Conservation (phyloP, 305 asterid species). For the Andrographis paniculata region DNA sequence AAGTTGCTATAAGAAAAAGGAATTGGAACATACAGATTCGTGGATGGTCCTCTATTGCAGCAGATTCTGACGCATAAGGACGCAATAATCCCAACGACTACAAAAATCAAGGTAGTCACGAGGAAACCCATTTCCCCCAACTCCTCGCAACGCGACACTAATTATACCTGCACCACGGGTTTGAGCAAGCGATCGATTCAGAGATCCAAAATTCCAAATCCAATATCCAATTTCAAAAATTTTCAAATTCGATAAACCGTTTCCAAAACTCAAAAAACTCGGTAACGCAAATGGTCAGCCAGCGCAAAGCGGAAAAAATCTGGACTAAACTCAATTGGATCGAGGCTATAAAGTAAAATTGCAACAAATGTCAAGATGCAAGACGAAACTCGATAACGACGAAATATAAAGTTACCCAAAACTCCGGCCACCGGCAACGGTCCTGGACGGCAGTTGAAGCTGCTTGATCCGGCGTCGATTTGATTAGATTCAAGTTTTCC, state of each 20-base stretch:
- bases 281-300: neutral
- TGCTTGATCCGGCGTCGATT: slow-evolving; percentile 26
- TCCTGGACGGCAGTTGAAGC: slow-evolving; percentile 15
- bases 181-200: slow-evolving; percentile 2
- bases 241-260: slow-evolving; percentile 2
- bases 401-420: slow-evolving; percentile 10
- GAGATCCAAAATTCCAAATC: slow-evolving; percentile 19
- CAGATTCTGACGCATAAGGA: slow-evolving; percentile 65
- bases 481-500: slow-evolving; percentile 21
- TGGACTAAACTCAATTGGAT: slow-evolving; percentile 4
- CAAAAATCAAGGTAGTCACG: slow-evolving; percentile 63
- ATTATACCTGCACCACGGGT: slow-evolving; percentile 15
- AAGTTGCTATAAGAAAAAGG: neutral
- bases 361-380: neutral
- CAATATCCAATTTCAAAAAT: slow-evolving; percentile 1
- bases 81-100: slow-evolving; percentile 73
- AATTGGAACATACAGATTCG: slow-evolving; percentile 59
- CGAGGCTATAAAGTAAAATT: slow-evolving; percentile 8
- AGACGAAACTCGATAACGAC: neutral
- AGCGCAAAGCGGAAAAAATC: neutral
- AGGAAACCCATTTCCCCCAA: slow-evolving; percentile 62
- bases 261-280: neutral
- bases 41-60: slow-evolving; percentile 81
- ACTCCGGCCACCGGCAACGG: slow-evolving; percentile 24
- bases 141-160: slow-evolving; percentile 9